Evolutionary conservation across 1,284 basidiomycete genomes (phyloP).

Genomic region (Microbotryum violaceum): DNA sequence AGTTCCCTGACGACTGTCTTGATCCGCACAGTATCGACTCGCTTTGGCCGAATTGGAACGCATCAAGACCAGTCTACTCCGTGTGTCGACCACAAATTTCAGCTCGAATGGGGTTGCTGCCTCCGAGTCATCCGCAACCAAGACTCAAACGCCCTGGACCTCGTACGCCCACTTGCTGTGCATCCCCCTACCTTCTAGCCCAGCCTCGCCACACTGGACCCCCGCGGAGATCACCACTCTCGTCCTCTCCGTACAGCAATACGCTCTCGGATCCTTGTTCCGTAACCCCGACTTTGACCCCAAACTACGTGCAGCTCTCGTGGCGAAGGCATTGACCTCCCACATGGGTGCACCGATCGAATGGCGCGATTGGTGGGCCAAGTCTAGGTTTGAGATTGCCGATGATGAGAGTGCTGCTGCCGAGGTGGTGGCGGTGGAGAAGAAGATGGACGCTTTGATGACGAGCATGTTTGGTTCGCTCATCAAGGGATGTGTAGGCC

Average conservation of each 20-base stretch:
- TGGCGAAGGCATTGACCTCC: too few relatives aligned
- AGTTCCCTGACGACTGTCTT: neutral
- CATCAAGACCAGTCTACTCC: too few relatives aligned
- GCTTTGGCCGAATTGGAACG: conserved; percentile 13
- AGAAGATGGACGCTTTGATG: conserved; percentile 15
- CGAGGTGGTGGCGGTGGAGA: neutral
- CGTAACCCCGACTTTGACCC: neutral
- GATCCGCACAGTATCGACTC: conserved; percentile 11
- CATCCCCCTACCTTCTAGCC: conserved; percentile 13
- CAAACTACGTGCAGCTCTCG: too few relatives aligned
- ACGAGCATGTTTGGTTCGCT: conserved; percentile 19
- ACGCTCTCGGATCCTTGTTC: conserved; percentile 21
- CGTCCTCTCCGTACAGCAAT: conserved; percentile 24
- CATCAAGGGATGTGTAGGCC: conserved; percentile 15
- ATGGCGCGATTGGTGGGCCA: conserved; percentile 10
- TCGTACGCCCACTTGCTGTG: conserved; percentile 3
- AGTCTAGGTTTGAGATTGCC: neutral
- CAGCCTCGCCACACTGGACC: neutral
- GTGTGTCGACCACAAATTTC: too few relatives aligned
- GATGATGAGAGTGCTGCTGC: neutral
- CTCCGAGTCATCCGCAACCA: too few relatives aligned
- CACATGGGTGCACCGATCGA: conserved; percentile 1
- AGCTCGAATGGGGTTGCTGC: too few relatives aligned
- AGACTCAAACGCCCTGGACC: too few relatives aligned
- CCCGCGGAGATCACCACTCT: conserved; percentile 19